Conservation (phyloP, 495 filamentous ascomycete species). For the Bacidia rubella region DNA sequence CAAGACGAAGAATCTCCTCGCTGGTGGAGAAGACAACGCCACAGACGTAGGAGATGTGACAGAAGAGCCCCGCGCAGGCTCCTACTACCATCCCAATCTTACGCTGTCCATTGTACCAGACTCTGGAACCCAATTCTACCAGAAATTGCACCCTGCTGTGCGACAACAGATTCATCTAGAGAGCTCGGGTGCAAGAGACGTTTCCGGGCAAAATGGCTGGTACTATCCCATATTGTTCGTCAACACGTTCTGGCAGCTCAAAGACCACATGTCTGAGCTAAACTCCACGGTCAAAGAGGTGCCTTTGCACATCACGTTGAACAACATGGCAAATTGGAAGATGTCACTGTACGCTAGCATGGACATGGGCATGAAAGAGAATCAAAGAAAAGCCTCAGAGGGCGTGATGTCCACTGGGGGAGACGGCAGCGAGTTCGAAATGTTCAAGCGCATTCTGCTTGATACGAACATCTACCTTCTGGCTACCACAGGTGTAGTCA, state of each 20-base stretch:
- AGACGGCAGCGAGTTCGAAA: conserved; percentile 78
- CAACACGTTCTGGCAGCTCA: conserved; percentile 96
- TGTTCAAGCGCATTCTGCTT: conserved; percentile 85
- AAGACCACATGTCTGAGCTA: conserved; percentile 75
- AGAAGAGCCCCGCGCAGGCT: conserved; percentile 51
- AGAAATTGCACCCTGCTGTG: conserved; percentile 56
- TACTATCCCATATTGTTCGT: conserved; percentile 87
- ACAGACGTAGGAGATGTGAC: conserved; percentile 27
- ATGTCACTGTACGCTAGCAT: conserved; percentile 72
- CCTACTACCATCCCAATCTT: conserved; percentile 92
- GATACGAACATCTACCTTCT: conserved; percentile 91
- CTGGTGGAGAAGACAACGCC: conserved; percentile 29
- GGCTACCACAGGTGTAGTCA: conserved; percentile 68
- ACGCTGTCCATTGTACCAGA: conserved; percentile 81
- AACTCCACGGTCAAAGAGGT: conserved; percentile 81
- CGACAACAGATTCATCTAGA: conserved; percentile 70
- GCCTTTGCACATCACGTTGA: conserved; percentile 72
- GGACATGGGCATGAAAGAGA: conserved; percentile 76
- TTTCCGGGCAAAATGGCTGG: conserved; percentile 79
- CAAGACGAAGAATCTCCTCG: conserved; percentile 83
- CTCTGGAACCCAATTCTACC: conserved; percentile 50
- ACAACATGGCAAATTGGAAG: conserved; percentile 80
- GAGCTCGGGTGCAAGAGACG: conserved; percentile 57
- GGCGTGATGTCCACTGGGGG: conserved; percentile 49
- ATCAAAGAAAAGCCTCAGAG: conserved; percentile 54